Conservation (phyloP, 2,329 filamentous ascomycete species). For the Cytospora schulzeri region DNA sequence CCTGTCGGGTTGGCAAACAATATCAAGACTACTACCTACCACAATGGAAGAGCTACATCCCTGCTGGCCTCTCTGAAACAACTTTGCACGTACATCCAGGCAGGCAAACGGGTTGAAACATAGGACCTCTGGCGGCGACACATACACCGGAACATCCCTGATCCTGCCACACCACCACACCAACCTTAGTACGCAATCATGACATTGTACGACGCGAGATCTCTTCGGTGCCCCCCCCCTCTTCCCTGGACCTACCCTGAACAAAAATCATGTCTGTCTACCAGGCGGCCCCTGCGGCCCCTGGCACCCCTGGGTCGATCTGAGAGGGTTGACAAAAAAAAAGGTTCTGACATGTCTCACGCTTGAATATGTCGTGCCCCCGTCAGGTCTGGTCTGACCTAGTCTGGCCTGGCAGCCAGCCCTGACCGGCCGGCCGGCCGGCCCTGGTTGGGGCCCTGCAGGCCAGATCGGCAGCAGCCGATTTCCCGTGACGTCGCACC, state of each 20-base stretch:
- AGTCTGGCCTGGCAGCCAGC: no score
- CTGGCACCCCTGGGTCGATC: no score
- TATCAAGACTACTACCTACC: background rate
- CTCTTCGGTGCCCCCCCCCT: background rate
- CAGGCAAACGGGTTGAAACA: no score
- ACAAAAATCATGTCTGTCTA: no score
- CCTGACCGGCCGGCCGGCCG: no score
- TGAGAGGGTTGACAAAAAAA: background rate
- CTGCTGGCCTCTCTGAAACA: background rate
- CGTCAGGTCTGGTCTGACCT: no score
- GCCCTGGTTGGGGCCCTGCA: background rate
- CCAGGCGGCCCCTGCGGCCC: background rate
- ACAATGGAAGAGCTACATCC: background rate
- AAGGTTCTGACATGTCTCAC: background rate
- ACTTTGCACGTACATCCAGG: background rate
- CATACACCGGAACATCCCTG: background rate
- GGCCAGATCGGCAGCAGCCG: slow-evolving; percentile 6
- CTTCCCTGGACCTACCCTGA: no score
- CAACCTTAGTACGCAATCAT: background rate
- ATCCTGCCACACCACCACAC: background rate
- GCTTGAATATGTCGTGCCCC: background rate
- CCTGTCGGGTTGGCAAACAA: background rate
- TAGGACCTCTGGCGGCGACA: background rate
- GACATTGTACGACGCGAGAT: background rate
- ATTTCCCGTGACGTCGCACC: background rate